Conservation (phyloP, 345 rosid genomes). For the Theobroma cacao region DNA sequence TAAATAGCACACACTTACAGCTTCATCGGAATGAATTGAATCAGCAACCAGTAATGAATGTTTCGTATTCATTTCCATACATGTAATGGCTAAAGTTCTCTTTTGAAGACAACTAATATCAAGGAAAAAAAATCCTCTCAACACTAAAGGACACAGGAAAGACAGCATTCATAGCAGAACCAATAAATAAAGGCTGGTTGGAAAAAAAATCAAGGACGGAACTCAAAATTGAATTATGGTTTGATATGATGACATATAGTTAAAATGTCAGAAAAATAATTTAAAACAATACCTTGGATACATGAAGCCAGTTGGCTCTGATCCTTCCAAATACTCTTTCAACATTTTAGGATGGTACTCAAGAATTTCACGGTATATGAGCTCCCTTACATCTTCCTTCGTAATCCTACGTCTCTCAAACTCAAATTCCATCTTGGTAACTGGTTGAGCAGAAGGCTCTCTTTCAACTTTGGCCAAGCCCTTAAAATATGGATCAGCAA, state of each 20-base stretch:
- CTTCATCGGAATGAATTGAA: not conserved
- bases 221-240: not conserved
- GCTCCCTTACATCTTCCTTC: constrained; percentile 92
- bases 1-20: not conserved
- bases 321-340: constrained; percentile 82
- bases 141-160: not conserved
- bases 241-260: not conserved
- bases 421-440: constrained; percentile 93
- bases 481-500: constrained; percentile 90
- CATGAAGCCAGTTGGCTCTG: constrained; percentile 93
- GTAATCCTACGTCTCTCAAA: constrained; percentile 94
- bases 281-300: constrained; percentile 69
- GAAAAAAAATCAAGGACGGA: not conserved
- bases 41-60: not conserved
- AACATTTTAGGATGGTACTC: constrained; percentile 97
- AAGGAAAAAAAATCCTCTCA: not conserved
- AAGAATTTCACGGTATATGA: constrained; percentile 84
- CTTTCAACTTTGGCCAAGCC: constrained; percentile 94
- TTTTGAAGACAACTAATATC: not conserved
- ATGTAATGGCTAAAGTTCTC: not conserved
- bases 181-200: not conserved
- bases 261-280: not conserved
- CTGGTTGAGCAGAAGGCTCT: constrained; percentile 96
- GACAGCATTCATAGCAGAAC: not conserved
- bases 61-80: not conserved